Conservation (phyloP, 148 eudicot genomes). For the Nepenthes gracilis region DNA sequence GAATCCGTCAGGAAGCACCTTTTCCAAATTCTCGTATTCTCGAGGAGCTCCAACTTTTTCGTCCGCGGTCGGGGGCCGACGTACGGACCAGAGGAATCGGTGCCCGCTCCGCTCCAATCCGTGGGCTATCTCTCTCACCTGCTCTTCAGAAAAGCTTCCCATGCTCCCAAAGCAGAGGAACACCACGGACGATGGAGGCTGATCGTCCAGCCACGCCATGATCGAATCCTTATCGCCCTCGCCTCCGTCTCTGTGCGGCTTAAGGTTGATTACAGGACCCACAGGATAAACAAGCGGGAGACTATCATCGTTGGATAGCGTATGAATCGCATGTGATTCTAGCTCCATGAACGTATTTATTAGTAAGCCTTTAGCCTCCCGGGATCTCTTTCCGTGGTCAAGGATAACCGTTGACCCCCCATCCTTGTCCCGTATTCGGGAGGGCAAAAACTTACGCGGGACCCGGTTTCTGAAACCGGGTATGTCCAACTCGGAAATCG, state of each 20-base stretch:
- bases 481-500: conserved; percentile 3
- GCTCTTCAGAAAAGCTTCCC: conserved; percentile 8
- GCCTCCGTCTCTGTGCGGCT: not conserved
- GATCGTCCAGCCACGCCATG: conserved; percentile 10
- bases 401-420: conserved; percentile 3
- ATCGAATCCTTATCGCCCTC: not conserved
- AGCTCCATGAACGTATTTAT: conserved; percentile 14
- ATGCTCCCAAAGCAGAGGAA: conserved; percentile 12
- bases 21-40: not conserved
- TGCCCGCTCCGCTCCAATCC: conserved; percentile 4
- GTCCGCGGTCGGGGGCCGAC: not conserved
- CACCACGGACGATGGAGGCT: conserved; percentile 10
- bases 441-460: conserved; percentile 10
- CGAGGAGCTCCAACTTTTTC: no score
- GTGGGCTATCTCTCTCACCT: conserved; percentile 6
- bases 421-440: not conserved
- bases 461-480: conserved; percentile 8
- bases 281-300: conserved; percentile 2
- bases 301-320: not conserved
- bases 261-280: conserved; percentile 5
- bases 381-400: conserved; percentile 5
- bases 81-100: conserved; percentile 1
- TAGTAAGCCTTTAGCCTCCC: conserved; percentile 11
- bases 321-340: conserved; percentile 11
- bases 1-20: conserved; percentile 9